Evolutionary conservation across 75 land plant genomes (phyloP).

Genomic region (Cryptomeria japonica): DNA sequence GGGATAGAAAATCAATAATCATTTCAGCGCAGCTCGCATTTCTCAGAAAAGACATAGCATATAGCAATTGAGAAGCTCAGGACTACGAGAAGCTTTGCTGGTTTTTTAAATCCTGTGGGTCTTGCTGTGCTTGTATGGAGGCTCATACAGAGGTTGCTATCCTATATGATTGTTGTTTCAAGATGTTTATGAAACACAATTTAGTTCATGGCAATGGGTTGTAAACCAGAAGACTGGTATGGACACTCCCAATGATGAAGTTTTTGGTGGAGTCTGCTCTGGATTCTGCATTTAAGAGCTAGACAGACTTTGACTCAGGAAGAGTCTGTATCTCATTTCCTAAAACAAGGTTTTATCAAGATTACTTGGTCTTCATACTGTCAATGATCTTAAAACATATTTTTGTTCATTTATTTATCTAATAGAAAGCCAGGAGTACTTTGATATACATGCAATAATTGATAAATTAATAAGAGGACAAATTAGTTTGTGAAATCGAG

Average conservation of each 20-base stretch:
- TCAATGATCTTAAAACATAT: neutral
- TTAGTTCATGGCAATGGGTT: neutral
- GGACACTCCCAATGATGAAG: neutral
- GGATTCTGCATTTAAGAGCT: neutral
- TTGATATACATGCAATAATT: neutral
- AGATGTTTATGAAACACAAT: neutral
- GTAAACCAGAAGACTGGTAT: neutral
- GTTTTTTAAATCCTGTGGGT: neutral
- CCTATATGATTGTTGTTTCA: neutral
- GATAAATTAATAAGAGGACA: neutral
- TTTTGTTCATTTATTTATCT: neutral
- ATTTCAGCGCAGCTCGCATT: neutral
- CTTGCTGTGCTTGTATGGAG: neutral
- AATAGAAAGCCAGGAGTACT: neutral
- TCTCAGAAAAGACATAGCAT: neutral
- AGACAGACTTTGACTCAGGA: neutral
- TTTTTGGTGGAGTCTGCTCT: neutral
- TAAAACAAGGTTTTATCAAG: neutral
- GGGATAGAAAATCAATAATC: neutral
- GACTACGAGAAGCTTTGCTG: neutral
- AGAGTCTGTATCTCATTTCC: neutral
- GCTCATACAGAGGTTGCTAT: neutral
- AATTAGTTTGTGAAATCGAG: neutral
- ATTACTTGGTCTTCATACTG: neutral
- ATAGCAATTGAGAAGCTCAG: neutral